Conservation (phyloP, 331 rosid species). For the Rhamnella rubrinervis region DNA sequence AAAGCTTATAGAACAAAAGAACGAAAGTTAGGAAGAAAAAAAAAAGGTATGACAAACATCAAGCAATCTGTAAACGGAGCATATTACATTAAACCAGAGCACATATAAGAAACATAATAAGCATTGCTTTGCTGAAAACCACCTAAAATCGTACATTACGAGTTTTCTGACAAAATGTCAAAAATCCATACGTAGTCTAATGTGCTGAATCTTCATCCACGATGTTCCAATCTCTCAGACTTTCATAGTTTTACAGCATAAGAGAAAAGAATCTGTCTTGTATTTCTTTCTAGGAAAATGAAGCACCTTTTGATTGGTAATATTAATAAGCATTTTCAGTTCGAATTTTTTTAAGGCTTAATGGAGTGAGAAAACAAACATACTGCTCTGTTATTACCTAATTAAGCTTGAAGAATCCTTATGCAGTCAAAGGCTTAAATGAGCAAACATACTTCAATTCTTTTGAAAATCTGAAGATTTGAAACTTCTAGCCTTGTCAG, state of each 20-base stretch:
- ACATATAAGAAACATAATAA: constrained; percentile 9
- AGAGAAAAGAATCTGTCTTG: constrained; percentile 23
- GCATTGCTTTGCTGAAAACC: constrained; percentile 38
- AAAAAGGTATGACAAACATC: not conserved
- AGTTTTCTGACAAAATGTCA: constrained; percentile 28
- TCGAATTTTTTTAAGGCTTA: not conserved
- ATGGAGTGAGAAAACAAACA: too few species aligned
- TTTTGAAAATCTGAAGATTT: too few species aligned
- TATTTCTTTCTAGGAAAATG: not conserved
- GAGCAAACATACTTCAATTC: too few species aligned
- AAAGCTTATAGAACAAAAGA: too few species aligned
- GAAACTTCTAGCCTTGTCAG: too few species aligned
- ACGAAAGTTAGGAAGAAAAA: not conserved
- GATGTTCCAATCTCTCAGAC: constrained; percentile 4
- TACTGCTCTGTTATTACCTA: too few species aligned
- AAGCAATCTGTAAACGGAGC: constrained; percentile 15
- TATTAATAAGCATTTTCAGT: not conserved
- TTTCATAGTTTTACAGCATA: constrained; percentile 13
- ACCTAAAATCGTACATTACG: constrained; percentile 30
- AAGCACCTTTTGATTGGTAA: not conserved
- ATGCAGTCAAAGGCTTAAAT: too few species aligned
- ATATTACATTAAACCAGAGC: constrained; percentile 21
- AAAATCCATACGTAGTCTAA: constrained; percentile 35
- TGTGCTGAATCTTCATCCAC: constrained; percentile 25
- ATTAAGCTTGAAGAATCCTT: too few species aligned